A percentile compares a stretch with the other conserved stretches of the same genome.
These are phyloP conservation scores for Colletotrichum chlorophyti DNA, from an alignment of 2,329 filamentous ascomycete species.

Conservation along the genomic window DNA sequence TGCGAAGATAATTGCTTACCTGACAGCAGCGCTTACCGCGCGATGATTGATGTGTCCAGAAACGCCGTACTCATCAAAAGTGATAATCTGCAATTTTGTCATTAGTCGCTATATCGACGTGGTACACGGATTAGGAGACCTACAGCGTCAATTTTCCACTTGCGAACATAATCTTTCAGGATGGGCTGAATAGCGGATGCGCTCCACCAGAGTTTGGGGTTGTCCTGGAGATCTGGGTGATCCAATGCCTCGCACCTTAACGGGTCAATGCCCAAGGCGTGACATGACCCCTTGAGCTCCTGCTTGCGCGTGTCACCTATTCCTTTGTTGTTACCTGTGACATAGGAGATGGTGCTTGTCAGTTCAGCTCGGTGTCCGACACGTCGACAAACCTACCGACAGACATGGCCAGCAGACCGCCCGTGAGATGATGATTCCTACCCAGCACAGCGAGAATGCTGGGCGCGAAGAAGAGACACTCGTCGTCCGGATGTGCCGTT, in stretches of 20 bases:
- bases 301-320: constrained; percentile 36
- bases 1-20: constrained; percentile 33
- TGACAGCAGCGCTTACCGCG: constrained; percentile 45
- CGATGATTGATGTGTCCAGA: constrained; percentile 48
- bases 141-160: constrained; percentile 46
- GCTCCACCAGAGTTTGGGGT: constrained; percentile 46
- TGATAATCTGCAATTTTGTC: constrained; percentile 40
- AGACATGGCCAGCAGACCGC: constrained; percentile 40
- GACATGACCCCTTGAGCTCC: constrained; percentile 39
- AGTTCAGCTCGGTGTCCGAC: background rate
- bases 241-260: constrained; percentile 40
- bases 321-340: constrained; percentile 39
- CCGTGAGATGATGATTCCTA: constrained; percentile 34
- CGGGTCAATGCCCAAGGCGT: constrained; percentile 36
- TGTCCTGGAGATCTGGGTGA: constrained; percentile 43
- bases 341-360: background rate
- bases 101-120: background rate
- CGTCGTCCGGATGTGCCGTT: constrained; percentile 47
- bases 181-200: constrained; percentile 39
- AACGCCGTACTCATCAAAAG: constrained; percentile 47
- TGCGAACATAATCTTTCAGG: constrained; percentile 40
- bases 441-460: constrained; percentile 39
- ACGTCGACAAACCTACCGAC: constrained; percentile 31
- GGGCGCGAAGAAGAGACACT: constrained; percentile 43
- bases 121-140: constrained; percentile 21